Conservation (phyloP, 441 rosid species). For the Raphanus hybrid region DNA sequence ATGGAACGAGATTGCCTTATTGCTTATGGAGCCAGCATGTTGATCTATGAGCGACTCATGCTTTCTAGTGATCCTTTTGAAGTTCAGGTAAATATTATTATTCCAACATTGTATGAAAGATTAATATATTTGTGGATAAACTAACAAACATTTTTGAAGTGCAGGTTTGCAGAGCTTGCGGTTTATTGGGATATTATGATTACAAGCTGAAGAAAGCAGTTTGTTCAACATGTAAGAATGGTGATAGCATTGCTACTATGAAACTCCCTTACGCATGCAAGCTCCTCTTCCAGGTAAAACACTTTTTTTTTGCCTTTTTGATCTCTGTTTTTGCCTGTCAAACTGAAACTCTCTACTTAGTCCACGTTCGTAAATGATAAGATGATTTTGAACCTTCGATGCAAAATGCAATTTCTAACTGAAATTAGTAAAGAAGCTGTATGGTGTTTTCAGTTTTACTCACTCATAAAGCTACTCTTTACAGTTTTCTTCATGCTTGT, state of each 20-base stretch:
- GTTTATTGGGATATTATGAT: slow-evolving; percentile 85
- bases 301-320: too few relatives aligned
- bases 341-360: too few relatives aligned
- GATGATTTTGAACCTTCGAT: background rate
- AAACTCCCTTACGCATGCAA: slow-evolving; percentile 97
- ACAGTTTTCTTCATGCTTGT: background rate
- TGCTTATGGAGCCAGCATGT: slow-evolving; percentile 97
- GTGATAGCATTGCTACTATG: slow-evolving; percentile 81
- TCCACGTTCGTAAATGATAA: too few relatives aligned
- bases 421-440: background rate
- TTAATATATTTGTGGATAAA: background rate
- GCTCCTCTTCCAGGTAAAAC: slow-evolving; percentile 78
- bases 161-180: slow-evolving; percentile 92
- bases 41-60: slow-evolving; percentile 90
- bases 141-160: background rate
- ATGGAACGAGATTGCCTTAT: slow-evolving; percentile 98
- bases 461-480: too few relatives aligned
- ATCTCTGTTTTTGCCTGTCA: background rate
- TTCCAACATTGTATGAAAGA: background rate
- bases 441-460: too few relatives aligned
- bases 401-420: background rate
- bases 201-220: slow-evolving; percentile 76
- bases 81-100: slow-evolving; percentile 67
- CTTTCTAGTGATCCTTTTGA: slow-evolving; percentile 95
- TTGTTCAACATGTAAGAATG: slow-evolving; percentile 85